A percentile compares a stretch with the other conserved stretches of the same genome.
These are phyloP conservation scores for Sclerotinia spermophila DNA, from an alignment of 2,329 filamentous ascomycete species.

Conservation along the genomic window DNA sequence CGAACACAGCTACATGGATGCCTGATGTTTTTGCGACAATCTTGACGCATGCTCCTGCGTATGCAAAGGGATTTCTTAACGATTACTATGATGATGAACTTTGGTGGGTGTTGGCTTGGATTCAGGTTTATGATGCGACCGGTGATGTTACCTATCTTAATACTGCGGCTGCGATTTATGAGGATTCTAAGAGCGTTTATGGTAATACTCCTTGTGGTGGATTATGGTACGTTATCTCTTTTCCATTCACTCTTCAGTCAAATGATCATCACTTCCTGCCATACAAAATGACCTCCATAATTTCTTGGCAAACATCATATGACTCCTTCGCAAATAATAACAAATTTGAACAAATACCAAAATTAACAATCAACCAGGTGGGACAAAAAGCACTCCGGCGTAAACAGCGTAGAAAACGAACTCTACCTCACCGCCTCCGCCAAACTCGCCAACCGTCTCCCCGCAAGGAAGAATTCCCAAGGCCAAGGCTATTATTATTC, in stretches of 20 bases:
- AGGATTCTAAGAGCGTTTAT: slow-evolving; percentile 52
- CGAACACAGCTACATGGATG: slow-evolving; percentile 12
- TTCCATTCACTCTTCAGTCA: neutral
- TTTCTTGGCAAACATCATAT: neutral
- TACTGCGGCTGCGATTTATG: slow-evolving; percentile 51
- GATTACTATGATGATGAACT: slow-evolving; percentile 58
- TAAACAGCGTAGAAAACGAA: slow-evolving; percentile 56
- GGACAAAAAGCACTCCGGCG: slow-evolving; percentile 50
- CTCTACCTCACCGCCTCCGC: slow-evolving; percentile 54
- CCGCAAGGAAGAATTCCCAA: slow-evolving; percentile 42
- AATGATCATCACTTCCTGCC: neutral
- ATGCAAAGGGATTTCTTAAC: slow-evolving; percentile 41
- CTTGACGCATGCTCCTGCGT: slow-evolving; percentile 26
- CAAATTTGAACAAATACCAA: neutral
- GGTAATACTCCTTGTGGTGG: slow-evolving; percentile 50
- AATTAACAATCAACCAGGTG: slow-evolving; percentile 39
- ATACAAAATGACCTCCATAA: slow-evolving; percentile 7
- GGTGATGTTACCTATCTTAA: slow-evolving; percentile 50
- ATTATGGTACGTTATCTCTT: slow-evolving; percentile 41
- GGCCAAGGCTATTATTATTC: slow-evolving; percentile 52
- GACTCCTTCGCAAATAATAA: neutral
- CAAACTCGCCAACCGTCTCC: slow-evolving; percentile 53
- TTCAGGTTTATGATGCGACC: slow-evolving; percentile 54
- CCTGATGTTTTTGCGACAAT: slow-evolving; percentile 22
- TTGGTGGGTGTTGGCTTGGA: slow-evolving; percentile 62